Evolutionary conservation across 192 early-diverging fungal genomes (phyloP).

Genomic region (Mortierella antarctica): DNA sequence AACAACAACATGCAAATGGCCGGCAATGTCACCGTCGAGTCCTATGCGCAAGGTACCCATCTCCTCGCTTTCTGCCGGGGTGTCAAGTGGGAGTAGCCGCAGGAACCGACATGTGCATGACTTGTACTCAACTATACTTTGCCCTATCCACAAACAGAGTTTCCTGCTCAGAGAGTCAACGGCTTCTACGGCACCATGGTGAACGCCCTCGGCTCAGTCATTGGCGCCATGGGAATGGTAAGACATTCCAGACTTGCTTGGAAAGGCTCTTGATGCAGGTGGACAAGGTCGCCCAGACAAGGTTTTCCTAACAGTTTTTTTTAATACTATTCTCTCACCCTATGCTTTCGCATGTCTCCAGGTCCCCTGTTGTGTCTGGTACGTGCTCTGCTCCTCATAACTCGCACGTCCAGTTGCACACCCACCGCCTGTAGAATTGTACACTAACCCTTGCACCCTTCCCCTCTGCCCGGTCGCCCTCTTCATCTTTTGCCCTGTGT

Average conservation of each 20-base stretch:
- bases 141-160: slow-evolving; percentile 14
- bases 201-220: slow-evolving; percentile 26
- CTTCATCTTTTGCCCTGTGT: background rate
- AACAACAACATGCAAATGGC: slow-evolving; percentile 15
- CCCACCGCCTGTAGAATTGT: too few relatives aligned
- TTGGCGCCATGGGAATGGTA: slow-evolving; percentile 44
- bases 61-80: background rate
- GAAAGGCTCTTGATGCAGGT: too few relatives aligned
- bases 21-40: slow-evolving; percentile 26
- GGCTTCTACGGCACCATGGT: slow-evolving; percentile 47
- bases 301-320: too few relatives aligned
- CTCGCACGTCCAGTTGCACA: too few relatives aligned
- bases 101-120: background rate
- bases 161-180: slow-evolving; percentile 34
- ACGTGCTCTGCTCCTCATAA: background rate
- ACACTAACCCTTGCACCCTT: background rate
- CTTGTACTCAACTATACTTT: background rate
- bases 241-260: background rate
- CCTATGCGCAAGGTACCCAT: slow-evolving; percentile 22
- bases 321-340: background rate
- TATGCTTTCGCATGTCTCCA: background rate
- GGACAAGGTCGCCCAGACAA: too few relatives aligned
- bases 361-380: slow-evolving; percentile 52
- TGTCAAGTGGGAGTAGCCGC: background rate
- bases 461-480: background rate